Percentiles rank a stretch among this genome's conserved stretches.
Conservation (phyloP, 257 asterid species). For the Solanum chiquidenum region DNA sequence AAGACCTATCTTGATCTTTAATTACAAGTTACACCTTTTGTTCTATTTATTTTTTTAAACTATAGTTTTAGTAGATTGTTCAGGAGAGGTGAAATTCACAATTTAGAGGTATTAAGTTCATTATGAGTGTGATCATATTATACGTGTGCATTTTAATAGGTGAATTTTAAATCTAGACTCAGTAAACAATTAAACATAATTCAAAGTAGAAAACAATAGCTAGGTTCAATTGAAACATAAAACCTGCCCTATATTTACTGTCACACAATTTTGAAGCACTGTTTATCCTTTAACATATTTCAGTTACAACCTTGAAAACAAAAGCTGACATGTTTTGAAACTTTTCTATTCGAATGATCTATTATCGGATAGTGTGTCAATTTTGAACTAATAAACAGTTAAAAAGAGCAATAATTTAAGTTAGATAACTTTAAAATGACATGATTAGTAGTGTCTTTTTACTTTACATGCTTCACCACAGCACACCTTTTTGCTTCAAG, state of each 20-base stretch:
- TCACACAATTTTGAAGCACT: neutral
- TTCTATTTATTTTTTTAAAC: neutral
- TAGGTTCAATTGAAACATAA: neutral
- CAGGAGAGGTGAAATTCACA: neutral
- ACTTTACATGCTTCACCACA: neutral
- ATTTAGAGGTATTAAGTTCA: neutral
- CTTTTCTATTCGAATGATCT: neutral
- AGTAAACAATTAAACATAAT: too few relatives aligned
- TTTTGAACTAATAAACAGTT: neutral
- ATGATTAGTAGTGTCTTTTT: neutral
- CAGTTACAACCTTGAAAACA: neutral
- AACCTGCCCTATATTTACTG: neutral
- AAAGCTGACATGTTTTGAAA: neutral
- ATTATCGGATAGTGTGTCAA: neutral
- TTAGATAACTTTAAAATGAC: neutral
- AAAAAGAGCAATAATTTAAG: neutral
- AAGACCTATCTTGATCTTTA: slow-evolving; percentile 1
- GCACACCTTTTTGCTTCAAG: neutral
- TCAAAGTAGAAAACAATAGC: too few relatives aligned
- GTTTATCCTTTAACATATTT: neutral
- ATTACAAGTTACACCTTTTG: neutral
- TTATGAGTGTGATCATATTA: neutral
- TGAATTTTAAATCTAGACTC: neutral
- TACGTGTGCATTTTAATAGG: neutral
- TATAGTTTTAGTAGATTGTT: neutral